Base-by-base conservation (phyloP, 257 asterid genomes). In the Paraleonurus japonicus region DNA sequence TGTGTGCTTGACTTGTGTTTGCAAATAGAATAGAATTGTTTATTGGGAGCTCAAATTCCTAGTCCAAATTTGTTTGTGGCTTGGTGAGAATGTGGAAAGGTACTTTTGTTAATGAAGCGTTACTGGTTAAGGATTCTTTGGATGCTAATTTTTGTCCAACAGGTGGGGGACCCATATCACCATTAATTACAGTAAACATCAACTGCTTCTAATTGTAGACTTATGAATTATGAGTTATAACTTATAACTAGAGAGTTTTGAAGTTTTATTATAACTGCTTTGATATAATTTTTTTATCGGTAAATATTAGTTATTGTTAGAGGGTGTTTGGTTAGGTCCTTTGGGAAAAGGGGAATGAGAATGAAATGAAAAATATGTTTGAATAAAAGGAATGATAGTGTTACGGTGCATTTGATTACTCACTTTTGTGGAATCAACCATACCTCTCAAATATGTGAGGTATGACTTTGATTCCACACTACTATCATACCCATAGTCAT, bases 71-170 rank as follows among this genome's bases (percentile, higher is more conserved):
- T 41, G 59, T 17, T 17, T 16, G 41, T 43, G 24, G 16, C 16
- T 53, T 53, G 71, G 51, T 13, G 76, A 30, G 76, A 63, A 65
- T 73, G 67, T 73, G 13, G 26, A 73, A 73, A 73, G 72, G 20
- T 65, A 17, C 48, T 63, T 63, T 64, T 11, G 66, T 51, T 73
- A 50, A 64, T 51, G 71, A 73, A 37, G 67, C 72, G 72, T 39
- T 65, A 64, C 12, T 17, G 33, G 26, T 64, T 37, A 23, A 23
- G 54, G 70, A 72, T 61, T 61, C 65, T 62, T 50, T 67, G 76
- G 76, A 61, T 71, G 76, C 70, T 61, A 58, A n/a, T 51, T 72
- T 47, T 53, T 30, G 65, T 62, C 65, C 20, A 72, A 15, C 54
- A 20, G 76, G 76, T 72, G 77, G 71, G 65, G 58, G 58, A 12